These are phyloP conservation scores for Friedmanniomyces simplex DNA, from an alignment of 495 filamentous ascomycete species.

Conservation along the genomic window DNA sequence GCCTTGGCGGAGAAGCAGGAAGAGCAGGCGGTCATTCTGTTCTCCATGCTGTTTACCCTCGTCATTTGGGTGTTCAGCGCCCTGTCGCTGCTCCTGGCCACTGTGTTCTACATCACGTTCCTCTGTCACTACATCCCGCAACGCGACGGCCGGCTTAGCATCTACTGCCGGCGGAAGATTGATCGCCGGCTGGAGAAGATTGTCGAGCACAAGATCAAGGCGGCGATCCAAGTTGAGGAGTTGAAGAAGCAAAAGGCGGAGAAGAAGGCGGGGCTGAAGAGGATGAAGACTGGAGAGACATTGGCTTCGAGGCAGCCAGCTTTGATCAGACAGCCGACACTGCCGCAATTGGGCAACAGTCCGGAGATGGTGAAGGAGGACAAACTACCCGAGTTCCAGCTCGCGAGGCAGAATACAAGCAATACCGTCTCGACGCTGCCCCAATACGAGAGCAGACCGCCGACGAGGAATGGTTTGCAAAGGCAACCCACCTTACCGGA, in stretches of 20 bases:
- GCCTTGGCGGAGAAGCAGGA: slow-evolving; percentile 56
- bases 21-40: slow-evolving; percentile 68
- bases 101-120: slow-evolving; percentile 72
- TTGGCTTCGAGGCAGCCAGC: slow-evolving; percentile 9
- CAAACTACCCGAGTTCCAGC: slow-evolving; percentile 44
- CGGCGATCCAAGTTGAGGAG: slow-evolving; percentile 69
- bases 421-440: slow-evolving; percentile 60
- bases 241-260: slow-evolving; percentile 46
- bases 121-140: slow-evolving; percentile 80
- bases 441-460: slow-evolving; percentile 47
- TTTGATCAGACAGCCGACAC: slow-evolving; percentile 16
- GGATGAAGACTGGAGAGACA: slow-evolving; percentile 19
- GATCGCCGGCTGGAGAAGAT: slow-evolving; percentile 71
- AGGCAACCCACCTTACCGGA: slow-evolving; percentile 38
- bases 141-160: slow-evolving; percentile 62
- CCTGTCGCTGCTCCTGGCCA: slow-evolving; percentile 59
- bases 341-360: slow-evolving; percentile 16
- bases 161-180: slow-evolving; percentile 84
- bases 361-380: slow-evolving; percentile 30
- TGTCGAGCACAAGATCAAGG: slow-evolving; percentile 70
- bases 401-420: slow-evolving; percentile 43
- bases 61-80: slow-evolving; percentile 80
- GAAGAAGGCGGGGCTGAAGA: slow-evolving; percentile 37
- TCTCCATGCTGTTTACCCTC: slow-evolving; percentile 83
- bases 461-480: slow-evolving; percentile 34